Evolutionary conservation across 176 grass and related monocot species (phyloP).

Genomic region (Stipa capillata): DNA sequence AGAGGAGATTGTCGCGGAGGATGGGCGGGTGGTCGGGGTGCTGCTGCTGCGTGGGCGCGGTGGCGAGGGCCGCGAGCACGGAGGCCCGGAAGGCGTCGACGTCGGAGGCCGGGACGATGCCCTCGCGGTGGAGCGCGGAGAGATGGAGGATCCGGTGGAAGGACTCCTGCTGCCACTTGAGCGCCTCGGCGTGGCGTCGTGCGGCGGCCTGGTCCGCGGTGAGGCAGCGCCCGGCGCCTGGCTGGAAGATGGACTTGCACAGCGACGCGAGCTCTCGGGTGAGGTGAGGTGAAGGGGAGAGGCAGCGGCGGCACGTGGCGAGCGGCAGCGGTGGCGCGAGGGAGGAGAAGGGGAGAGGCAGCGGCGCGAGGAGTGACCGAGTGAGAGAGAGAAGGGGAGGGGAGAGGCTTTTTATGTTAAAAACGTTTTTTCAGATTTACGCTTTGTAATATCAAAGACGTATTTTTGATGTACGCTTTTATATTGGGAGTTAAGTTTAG

Average conservation of each 20-base stretch:
- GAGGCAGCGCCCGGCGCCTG: slow-evolving; percentile 41
- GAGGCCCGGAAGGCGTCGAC: slow-evolving; percentile 57
- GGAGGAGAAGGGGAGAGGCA: no score
- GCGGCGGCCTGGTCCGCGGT: slow-evolving; percentile 64
- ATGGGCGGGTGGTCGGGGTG: slow-evolving; percentile 47
- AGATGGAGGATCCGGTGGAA: slow-evolving; percentile 97
- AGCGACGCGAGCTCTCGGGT: slow-evolving; percentile 84
- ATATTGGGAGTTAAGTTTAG: no score
- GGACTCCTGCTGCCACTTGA: slow-evolving; percentile 95
- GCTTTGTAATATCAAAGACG: no score
- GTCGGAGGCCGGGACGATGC: slow-evolving; percentile 70
- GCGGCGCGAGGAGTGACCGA: no score
- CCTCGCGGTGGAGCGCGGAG: slow-evolving; percentile 67
- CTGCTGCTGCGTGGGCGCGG: slow-evolving; percentile 25
- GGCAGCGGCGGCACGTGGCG: no score
- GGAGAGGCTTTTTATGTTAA: no score
- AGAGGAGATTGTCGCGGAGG: slow-evolving; percentile 81
- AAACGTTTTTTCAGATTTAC: no score
- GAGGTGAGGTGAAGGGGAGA: no score
- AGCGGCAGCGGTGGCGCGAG: no score
- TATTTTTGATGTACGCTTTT: no score
- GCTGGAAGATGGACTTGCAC: slow-evolving; percentile 83
- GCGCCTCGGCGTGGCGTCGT: slow-evolving; percentile 54
- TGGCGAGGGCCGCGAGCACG: slow-evolving; percentile 54
- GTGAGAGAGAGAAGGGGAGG: no score